A percentile compares a stretch with the other conserved stretches of the same genome.
These are phyloP conservation scores for Marchantia polymorpha DNA, from an alignment of 225 moss, liverwort and hornwort species.

Conservation along the genomic window DNA sequence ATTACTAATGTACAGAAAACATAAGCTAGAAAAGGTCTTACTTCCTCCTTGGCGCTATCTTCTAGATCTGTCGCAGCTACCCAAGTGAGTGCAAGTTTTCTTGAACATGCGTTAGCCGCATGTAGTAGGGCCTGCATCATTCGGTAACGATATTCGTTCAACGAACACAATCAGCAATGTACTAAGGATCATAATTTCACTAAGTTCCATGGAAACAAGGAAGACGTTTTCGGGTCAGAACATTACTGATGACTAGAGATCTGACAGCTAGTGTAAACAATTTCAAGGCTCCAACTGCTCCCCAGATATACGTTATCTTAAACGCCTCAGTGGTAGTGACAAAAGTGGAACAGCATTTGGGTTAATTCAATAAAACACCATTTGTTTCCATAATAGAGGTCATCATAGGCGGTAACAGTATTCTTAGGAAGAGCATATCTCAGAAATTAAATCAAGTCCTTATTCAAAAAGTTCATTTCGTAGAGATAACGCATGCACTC, in stretches of 20 bases:
- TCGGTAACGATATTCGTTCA: too few species aligned
- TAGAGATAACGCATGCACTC: neutral
- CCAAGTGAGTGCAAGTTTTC: constrained; percentile 89
- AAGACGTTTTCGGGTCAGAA: too few species aligned
- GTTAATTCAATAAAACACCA: neutral
- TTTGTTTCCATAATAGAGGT: neutral
- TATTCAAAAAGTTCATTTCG: neutral
- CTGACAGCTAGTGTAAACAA: too few species aligned
- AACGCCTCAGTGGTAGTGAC: constrained; percentile 27
- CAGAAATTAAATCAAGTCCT: neutral
- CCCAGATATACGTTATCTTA: too few species aligned
- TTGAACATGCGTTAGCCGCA: constrained; percentile 80
- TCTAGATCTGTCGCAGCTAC: constrained; percentile 85
- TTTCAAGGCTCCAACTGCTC: too few species aligned
- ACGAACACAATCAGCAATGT: too few species aligned
- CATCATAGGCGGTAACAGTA: constrained; percentile 3
- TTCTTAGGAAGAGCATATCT: neutral
- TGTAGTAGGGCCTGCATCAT: constrained; percentile 72
- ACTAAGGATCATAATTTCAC: too few species aligned
- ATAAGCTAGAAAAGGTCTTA: constrained; percentile 11
- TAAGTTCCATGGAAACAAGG: too few species aligned
- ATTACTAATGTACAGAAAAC: neutral
- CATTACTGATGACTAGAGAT: too few species aligned
- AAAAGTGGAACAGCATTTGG: neutral
- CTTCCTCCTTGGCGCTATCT: constrained; percentile 62